Percentiles rank a stretch among this genome's conserved stretches.
Conservation (phyloP, 2,329 filamentous ascomycete species). For the Diaporthe citri region DNA sequence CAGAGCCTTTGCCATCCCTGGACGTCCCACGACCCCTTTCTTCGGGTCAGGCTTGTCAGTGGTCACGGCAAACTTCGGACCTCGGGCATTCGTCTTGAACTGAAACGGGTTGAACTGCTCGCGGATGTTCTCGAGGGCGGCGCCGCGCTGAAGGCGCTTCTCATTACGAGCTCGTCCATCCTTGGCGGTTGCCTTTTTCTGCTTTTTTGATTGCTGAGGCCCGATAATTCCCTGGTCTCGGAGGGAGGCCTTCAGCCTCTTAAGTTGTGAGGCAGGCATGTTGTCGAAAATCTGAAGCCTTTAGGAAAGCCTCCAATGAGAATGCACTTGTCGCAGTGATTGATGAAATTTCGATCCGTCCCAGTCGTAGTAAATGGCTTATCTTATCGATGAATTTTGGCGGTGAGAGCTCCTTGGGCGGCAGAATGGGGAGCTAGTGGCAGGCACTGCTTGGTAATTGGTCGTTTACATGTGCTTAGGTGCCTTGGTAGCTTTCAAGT, state of each 20-base stretch:
- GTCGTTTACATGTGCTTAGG: background rate
- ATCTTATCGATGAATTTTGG: slow-evolving; percentile 49
- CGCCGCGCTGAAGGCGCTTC: slow-evolving; percentile 81
- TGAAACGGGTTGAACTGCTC: slow-evolving; percentile 99
- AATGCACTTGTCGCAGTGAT: background rate
- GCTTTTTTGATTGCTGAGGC: slow-evolving; percentile 95
- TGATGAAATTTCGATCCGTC: slow-evolving; percentile 16
- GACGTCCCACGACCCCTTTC: slow-evolving; percentile 77
- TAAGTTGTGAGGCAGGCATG: slow-evolving; percentile 97
- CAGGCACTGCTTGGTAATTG: background rate
- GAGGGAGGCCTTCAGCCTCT: slow-evolving; percentile 92
- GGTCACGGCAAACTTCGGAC: slow-evolving; percentile 87
- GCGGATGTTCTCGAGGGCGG: slow-evolving; percentile 86
- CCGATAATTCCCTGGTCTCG: slow-evolving; percentile 90
- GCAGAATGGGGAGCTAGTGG: slow-evolving; percentile 42
- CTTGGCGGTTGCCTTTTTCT: slow-evolving; percentile 81
- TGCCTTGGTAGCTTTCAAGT: background rate
- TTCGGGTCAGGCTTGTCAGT: slow-evolving; percentile 71
- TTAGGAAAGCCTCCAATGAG: background rate
- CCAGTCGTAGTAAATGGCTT: slow-evolving; percentile 37
- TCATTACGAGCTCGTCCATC: slow-evolving; percentile 75
- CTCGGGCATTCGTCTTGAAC: slow-evolving; percentile 82
- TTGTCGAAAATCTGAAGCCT: slow-evolving; percentile 42
- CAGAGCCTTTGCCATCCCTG: slow-evolving; percentile 85
- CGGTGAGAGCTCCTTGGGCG: slow-evolving; percentile 44